Evolutionary conservation across 2,329 filamentous ascomycete genomes (phyloP).

Genomic region (Arthroderma sp.): DNA sequence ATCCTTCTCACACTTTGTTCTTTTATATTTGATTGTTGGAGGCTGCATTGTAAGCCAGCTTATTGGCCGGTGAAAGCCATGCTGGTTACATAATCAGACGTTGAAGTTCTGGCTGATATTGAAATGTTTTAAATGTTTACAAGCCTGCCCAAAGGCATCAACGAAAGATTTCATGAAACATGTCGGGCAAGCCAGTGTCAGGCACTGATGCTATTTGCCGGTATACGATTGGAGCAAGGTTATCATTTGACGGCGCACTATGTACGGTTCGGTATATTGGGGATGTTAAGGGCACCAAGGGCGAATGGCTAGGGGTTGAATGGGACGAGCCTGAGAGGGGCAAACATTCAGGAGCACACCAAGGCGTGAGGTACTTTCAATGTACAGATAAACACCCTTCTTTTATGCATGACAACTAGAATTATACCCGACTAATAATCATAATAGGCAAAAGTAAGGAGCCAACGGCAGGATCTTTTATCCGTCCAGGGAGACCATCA

Average conservation of each 20-base stretch:
- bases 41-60: too few relatives aligned
- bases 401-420: background rate
- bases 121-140: too few relatives aligned
- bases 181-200: background rate
- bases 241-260: conserved; percentile 63
- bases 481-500: conserved; percentile 60
- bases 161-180: too few relatives aligned
- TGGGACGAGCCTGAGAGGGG: conserved; percentile 83
- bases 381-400: conserved; percentile 42
- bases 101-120: too few relatives aligned
- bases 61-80: too few relatives aligned
- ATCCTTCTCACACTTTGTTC: too few relatives aligned
- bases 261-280: conserved; percentile 84
- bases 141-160: too few relatives aligned
- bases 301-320: conserved; percentile 85
- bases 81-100: too few relatives aligned
- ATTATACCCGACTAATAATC: conserved; percentile 12
- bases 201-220: background rate
- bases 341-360: conserved; percentile 80
- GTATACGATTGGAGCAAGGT: conserved; percentile 51
- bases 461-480: conserved; percentile 69
- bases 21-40: too few relatives aligned
- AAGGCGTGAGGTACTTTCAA: conserved; percentile 66
- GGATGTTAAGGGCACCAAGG: conserved; percentile 59
- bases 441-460: conserved; percentile 47